Evolutionary conservation across 2,329 filamentous ascomycete genomes (phyloP), one percentile per base, ranked within the genome.

Genomic region (Coniella lustricola): DNA sequence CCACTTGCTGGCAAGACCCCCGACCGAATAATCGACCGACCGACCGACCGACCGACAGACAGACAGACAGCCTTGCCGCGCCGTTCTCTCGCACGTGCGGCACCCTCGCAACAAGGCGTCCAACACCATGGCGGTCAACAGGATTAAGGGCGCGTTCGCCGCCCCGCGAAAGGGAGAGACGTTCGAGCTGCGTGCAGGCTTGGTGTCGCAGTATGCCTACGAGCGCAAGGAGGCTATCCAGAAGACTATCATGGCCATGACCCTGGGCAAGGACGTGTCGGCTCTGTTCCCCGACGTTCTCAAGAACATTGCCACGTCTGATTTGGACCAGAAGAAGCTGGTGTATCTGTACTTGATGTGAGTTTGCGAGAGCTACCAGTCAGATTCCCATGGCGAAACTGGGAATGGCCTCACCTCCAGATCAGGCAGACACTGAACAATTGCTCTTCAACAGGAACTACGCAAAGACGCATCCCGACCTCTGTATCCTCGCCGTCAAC

Each of bases 161-260:
- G 84, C 84, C 66, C 93, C 93, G 60, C 83, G 85, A 63, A 98
- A 98, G 75, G 93, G 93, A 67, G 93, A 98, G 73, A 98, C 93
- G 14, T 97, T 95, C 66, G 93, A 98, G 76, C 74, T 98, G 70
- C 85, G 93, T 67, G 89, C 91, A 55, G 93, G 93, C 34, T 75
- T 98, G 66, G 93, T 94, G 55, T 98, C 93, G 56, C 93, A 98
- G 73, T 98, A 97, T 85, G 93, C 93, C 52, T 96, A 94, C 72
- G 93, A 98, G 79, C 85, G 90, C 62, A 98, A 98, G 70, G 93
- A 98, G 74, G 87, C 93, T 20, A 98, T 98, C 60, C 93, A 98
- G 67, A 97, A 95, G 77, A 98, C 93, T 56, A 98, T 98, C 72
- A 97, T 97, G 90, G 90, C 93, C 65, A 98, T 98, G 93, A 98